Conservation (phyloP, 768 basidiomycete genomes). For the Phylloporus arenicola region DNA sequence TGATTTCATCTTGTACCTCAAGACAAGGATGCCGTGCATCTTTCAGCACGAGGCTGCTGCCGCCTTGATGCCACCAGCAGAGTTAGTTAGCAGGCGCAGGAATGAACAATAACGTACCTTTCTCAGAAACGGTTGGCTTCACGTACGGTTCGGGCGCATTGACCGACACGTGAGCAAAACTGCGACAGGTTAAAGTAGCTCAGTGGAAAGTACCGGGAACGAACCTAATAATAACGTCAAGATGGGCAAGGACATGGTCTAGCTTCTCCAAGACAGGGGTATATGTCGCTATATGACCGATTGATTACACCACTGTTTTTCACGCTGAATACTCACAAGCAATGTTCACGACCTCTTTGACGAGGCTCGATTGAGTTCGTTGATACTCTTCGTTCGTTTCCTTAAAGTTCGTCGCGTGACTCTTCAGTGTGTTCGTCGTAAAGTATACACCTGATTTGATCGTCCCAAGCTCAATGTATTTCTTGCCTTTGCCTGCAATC, state of each 20-base stretch:
- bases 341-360: slow-evolving; percentile 89
- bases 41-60: slow-evolving; percentile 71
- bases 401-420: slow-evolving; percentile 63
- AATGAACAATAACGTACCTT: slow-evolving; percentile 42
- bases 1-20: slow-evolving; percentile 91
- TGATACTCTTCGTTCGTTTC: slow-evolving; percentile 66
- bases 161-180: slow-evolving; percentile 88
- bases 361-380: slow-evolving; percentile 71
- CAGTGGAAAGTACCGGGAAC: background rate
- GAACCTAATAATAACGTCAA: slow-evolving; percentile 89
- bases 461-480: slow-evolving; percentile 80
- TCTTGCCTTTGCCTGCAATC: slow-evolving; percentile 49
- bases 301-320: background rate
- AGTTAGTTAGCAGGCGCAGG: background rate
- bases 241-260: slow-evolving; percentile 78
- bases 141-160: slow-evolving; percentile 85
- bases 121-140: slow-evolving; percentile 74
- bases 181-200: slow-evolving; percentile 26
- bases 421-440: slow-evolving; percentile 70
- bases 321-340: slow-evolving; percentile 54
- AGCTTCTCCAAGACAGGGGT: slow-evolving; percentile 80
- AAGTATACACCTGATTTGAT: slow-evolving; percentile 87
- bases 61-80: slow-evolving; percentile 40
- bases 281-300: slow-evolving; percentile 68
- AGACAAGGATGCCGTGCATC: slow-evolving; percentile 95